Evolutionary conservation across 139 green algal genomes (phyloP).

Genomic region (Chlamydomonas sp.): DNA sequence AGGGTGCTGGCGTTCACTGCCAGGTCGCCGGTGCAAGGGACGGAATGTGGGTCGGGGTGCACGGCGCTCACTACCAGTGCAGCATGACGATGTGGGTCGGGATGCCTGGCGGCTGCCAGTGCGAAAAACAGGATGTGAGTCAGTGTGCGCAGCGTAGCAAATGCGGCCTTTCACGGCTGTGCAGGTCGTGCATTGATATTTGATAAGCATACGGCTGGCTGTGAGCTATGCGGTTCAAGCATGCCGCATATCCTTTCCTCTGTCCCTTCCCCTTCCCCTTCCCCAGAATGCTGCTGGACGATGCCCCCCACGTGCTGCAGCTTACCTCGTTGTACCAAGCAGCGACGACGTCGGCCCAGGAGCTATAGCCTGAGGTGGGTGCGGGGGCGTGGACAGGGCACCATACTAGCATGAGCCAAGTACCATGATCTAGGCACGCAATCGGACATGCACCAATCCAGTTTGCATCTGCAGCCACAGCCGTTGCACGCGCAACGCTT

Average conservation of each 20-base stretch:
- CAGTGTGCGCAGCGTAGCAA: background rate
- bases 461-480: too few species aligned
- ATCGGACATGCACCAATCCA: background rate
- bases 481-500: background rate
- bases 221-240: too few species aligned
- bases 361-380: constrained; percentile 25
- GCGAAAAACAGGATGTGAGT: background rate
- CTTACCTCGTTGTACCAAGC: constrained; percentile 38
- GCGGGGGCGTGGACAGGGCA: background rate
- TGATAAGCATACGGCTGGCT: too few species aligned
- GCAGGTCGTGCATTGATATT: background rate
- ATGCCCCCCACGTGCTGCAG: background rate
- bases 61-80: background rate
- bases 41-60: background rate
- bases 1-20: background rate
- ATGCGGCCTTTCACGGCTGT: background rate
- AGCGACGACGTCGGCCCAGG: constrained; percentile 16
- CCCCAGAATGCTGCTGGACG: too few species aligned
- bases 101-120: too few species aligned
- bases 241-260: background rate
- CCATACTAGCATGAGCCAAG: background rate
- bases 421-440: background rate
- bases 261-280: background rate
- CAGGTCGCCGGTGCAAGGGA: background rate
- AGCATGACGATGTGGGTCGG: background rate